A percentile compares a stretch with the other conserved stretches of the same genome.
Evolutionary conservation across 2,329 filamentous ascomycete genomes (phyloP).

Genomic region (Pseudofabraea citricarpa): DNA sequence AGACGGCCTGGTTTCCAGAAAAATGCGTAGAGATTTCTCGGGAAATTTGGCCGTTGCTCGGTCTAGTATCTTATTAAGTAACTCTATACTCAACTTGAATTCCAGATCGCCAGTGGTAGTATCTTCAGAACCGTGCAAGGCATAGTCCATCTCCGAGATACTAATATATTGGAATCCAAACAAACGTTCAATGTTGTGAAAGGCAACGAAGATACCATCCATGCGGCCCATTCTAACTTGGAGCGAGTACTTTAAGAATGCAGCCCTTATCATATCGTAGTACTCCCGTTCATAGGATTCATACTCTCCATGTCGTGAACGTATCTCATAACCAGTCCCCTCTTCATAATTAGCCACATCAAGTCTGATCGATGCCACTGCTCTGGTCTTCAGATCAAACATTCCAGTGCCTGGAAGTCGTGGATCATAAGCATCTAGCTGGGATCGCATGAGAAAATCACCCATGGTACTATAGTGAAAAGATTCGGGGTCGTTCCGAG

Average conservation of each 20-base stretch:
- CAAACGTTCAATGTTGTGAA: conserved; percentile 89
- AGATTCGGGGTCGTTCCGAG: conserved; percentile 67
- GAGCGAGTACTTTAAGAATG: conserved; percentile 93
- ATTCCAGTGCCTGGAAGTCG: conserved; percentile 86
- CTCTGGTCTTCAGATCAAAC: conserved; percentile 94
- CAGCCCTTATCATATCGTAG: conserved; percentile 91
- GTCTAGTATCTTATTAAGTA: conserved; percentile 77
- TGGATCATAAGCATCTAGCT: conserved; percentile 84
- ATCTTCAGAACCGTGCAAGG: conserved; percentile 74
- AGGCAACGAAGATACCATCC: conserved; percentile 98
- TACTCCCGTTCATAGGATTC: conserved; percentile 95
- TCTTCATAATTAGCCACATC: conserved; percentile 66
- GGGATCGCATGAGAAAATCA: conserved; percentile 90
- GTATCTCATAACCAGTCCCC: conserved; percentile 84
- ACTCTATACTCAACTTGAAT: conserved; percentile 73
- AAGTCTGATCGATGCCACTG: conserved; percentile 90
- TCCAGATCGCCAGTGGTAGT: conserved; percentile 71
- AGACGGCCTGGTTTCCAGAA: conserved; percentile 73
- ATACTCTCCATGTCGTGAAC: conserved; percentile 67
- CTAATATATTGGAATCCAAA: conserved; percentile 97
- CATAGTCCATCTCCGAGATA: conserved; percentile 80
- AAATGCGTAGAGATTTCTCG: conserved; percentile 68
- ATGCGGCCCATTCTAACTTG: conserved; percentile 97
- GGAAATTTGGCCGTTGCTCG: conserved; percentile 73
- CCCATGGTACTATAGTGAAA: conserved; percentile 86